Evolutionary conservation across 108 stramenopile genomes (phyloP).

Genomic region (Nitzschia palea): DNA sequence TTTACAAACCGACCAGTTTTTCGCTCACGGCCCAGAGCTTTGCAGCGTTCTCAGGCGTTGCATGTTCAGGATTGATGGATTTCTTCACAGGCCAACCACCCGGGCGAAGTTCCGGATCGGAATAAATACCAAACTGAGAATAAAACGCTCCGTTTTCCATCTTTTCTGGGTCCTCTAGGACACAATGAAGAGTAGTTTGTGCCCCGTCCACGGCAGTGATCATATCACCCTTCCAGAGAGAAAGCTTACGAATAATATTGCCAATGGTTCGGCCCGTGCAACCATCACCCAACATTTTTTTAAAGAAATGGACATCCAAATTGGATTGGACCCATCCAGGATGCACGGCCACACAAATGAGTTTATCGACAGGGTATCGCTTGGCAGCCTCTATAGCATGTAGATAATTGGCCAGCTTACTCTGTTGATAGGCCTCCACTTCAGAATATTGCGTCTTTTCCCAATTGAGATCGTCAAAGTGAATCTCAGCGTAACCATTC

Average conservation of each 20-base stretch:
- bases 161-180: slow-evolving; percentile 25
- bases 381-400: slow-evolving; percentile 27
- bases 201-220: slow-evolving; percentile 24
- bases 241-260: not conserved
- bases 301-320: slow-evolving; percentile 16
- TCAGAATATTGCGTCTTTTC: slow-evolving; percentile 18
- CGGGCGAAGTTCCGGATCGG: slow-evolving; percentile 2
- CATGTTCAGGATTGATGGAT: slow-evolving; percentile 20
- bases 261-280: not conserved
- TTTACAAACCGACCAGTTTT: slow-evolving; percentile 28
- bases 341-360: slow-evolving; percentile 28
- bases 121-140: slow-evolving; percentile 30
- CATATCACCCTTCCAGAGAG: slow-evolving; percentile 22
- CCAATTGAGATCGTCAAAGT: slow-evolving; percentile 36
- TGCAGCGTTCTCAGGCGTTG: slow-evolving; percentile 17
- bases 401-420: slow-evolving; percentile 33
- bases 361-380: slow-evolving; percentile 21
- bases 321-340: slow-evolving; percentile 32
- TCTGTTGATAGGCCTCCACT: slow-evolving; percentile 16
- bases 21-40: slow-evolving; percentile 36
- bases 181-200: slow-evolving; percentile 26
- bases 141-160: slow-evolving; percentile 31
- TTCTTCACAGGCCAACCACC: slow-evolving; percentile 36
- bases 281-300: slow-evolving; percentile 14
- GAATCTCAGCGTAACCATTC: slow-evolving; percentile 8